Conservation (phyloP, 257 asterid genomes). For the Primulina huaijiensis region DNA sequence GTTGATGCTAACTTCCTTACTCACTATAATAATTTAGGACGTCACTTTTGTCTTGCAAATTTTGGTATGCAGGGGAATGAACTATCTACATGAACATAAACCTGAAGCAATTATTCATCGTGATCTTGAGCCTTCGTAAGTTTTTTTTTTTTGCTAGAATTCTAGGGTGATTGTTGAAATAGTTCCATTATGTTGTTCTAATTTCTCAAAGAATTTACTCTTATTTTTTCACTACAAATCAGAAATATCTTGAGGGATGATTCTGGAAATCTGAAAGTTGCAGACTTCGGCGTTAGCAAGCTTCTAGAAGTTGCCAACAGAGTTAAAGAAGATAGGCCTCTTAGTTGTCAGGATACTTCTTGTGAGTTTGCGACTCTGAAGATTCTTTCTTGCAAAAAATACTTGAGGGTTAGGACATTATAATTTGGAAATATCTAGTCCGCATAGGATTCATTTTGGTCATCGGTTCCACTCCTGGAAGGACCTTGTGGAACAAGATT, state of each 20-base stretch:
- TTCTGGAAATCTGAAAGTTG: constrained; percentile 94
- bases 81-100: constrained; percentile 75
- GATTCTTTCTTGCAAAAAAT: background rate
- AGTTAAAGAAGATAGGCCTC: constrained; percentile 66
- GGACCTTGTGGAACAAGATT: background rate
- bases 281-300: constrained; percentile 95
- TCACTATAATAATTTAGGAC: background rate
- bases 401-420: background rate
- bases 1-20: background rate
- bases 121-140: constrained; percentile 97
- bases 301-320: constrained; percentile 69
- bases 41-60: background rate
- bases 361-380: constrained; percentile 53
- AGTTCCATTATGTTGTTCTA: constrained; percentile 1
- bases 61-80: constrained; percentile 78
- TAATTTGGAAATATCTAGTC: background rate
- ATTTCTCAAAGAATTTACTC: constrained; percentile 19
- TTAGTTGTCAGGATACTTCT: constrained; percentile 50
- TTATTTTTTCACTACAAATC: constrained; percentile 29
- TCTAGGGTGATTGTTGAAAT: background rate
- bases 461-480: background rate
- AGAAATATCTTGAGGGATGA: constrained; percentile 94
- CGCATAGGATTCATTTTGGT: constrained; percentile 2
- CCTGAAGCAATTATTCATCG: constrained; percentile 91
- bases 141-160: constrained; percentile 20